A percentile compares a stretch with the other conserved stretches of the same genome.
Conservation (phyloP, 169 alveolate genomes). For the Eimeria nieschulzi region DNA sequence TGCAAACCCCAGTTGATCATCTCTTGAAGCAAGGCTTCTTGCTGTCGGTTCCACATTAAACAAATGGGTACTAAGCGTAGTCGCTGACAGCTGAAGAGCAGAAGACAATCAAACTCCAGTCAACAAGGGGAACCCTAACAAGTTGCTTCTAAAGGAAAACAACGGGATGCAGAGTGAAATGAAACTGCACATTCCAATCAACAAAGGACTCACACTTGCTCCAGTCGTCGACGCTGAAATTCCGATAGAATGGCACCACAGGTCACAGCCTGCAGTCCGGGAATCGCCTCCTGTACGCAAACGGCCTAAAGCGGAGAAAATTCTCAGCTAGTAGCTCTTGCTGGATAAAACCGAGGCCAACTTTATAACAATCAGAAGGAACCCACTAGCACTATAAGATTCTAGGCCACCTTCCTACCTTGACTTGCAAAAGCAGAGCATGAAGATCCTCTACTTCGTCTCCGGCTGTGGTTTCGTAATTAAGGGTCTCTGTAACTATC, state of each 20-base stretch:
- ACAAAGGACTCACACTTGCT: slow-evolving; percentile 90
- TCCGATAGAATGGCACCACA: slow-evolving; percentile 98
- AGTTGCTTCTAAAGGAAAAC: neutral
- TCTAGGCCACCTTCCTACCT: slow-evolving; percentile 39
- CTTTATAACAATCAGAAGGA: no score
- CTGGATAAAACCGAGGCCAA: no score
- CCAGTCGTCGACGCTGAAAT: slow-evolving; percentile 96
- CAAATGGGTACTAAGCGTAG: slow-evolving; percentile 46
- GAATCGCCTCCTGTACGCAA: slow-evolving; percentile 74
- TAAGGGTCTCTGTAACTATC: slow-evolving; percentile 83
- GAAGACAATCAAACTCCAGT: neutral
- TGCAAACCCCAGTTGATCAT: slow-evolving; percentile 69
- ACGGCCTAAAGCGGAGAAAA: no score
- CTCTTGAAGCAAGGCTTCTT: slow-evolving; percentile 62
- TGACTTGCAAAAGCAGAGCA: slow-evolving; percentile 83
- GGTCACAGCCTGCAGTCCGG: slow-evolving; percentile 91
- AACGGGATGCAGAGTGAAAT: neutral
- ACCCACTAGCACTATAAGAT: no score
- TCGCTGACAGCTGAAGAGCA: slow-evolving; percentile 55
- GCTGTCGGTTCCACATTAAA: slow-evolving; percentile 64
- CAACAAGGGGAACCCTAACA: neutral
- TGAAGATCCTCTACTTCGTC: slow-evolving; percentile 96
- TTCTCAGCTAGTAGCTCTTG: no score
- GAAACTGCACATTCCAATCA: neutral
- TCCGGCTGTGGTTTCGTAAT: slow-evolving; percentile 78